These are phyloP conservation scores for Purpureocillium lavendulum DNA, from an alignment of 2,329 filamentous ascomycete species.

Conservation along the genomic window DNA sequence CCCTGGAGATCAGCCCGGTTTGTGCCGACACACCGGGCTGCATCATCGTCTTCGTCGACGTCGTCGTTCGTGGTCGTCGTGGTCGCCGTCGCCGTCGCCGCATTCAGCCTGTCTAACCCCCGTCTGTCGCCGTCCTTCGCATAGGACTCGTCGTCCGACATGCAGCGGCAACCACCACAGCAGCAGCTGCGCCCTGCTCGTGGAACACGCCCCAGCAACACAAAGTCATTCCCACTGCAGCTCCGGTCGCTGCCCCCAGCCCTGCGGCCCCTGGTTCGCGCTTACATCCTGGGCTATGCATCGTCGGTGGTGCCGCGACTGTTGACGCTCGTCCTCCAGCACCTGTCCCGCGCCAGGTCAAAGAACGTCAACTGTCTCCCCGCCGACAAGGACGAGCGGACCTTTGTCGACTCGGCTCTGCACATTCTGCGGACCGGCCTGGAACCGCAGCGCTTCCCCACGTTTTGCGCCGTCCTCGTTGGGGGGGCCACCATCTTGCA, in stretches of 20 bases:
- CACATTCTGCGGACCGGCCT: slow-evolving; percentile 42
- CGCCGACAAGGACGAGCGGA: slow-evolving; percentile 17
- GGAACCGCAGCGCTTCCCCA: slow-evolving; percentile 48
- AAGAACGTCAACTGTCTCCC: slow-evolving; percentile 17
- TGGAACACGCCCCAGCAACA: neutral
- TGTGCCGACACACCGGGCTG: neutral
- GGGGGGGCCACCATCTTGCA: slow-evolving; percentile 55
- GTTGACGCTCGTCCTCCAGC: slow-evolving; percentile 43
- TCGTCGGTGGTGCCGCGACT: slow-evolving; percentile 50
- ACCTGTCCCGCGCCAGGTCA: slow-evolving; percentile 30
- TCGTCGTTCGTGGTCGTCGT: neutral
- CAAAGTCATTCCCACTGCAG: slow-evolving; percentile 3
- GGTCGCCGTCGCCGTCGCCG: too few relatives aligned
- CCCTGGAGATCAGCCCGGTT: slow-evolving; percentile 1
- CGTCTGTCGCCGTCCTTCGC: too few relatives aligned
- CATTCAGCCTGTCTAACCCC: too few relatives aligned
- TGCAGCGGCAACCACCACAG: neutral
- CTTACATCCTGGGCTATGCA: slow-evolving; percentile 53
- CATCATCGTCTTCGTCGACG: too few relatives aligned
- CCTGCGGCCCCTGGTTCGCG: slow-evolving; percentile 47
- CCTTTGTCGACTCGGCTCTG: slow-evolving; percentile 22
- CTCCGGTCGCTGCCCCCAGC: slow-evolving; percentile 34
- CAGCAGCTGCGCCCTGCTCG: neutral
- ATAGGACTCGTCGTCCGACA: neutral
- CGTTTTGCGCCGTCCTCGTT: slow-evolving; percentile 53